phyloP scores from a whole-genome alignment of 2,329 filamentous ascomycete species.

The Fusarium tanahbumbuense region DNA sequence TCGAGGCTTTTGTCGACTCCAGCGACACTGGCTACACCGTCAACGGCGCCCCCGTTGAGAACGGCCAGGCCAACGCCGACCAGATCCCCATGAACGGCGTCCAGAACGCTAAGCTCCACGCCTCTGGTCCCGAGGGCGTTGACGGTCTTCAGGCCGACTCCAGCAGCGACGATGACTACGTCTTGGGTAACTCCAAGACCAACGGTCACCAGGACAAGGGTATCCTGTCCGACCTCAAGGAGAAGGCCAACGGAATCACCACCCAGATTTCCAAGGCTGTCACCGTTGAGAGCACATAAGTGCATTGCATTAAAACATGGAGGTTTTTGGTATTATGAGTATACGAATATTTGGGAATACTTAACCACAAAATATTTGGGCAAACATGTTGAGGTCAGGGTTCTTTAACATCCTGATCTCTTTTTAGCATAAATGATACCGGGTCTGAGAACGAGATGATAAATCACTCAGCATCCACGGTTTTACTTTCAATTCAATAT shows the following conservation, averaged over 20 bases:
- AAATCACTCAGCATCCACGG: conserved; percentile 37
- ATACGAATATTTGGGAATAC: conserved; percentile 2
- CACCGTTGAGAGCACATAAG: conserved; percentile 22
- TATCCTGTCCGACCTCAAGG: conserved; percentile 32
- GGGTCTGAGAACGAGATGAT: conserved; percentile 37
- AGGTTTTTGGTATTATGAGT: background rate
- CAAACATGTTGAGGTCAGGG: background rate
- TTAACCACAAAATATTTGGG: background rate
- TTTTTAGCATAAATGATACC: conserved; percentile 26
- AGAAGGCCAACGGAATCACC: conserved; percentile 21
- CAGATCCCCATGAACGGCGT: conserved; percentile 15
- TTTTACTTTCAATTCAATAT: conserved; percentile 26
- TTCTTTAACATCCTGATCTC: background rate
- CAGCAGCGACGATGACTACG: conserved; percentile 26
- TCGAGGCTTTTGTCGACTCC: conserved; percentile 76
- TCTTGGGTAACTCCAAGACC: conserved; percentile 11
- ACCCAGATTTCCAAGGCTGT: conserved; percentile 27
- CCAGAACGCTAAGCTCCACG: conserved; percentile 30
- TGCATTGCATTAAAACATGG: background rate
- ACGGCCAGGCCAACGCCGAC: conserved; percentile 8
- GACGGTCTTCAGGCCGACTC: conserved; percentile 33
- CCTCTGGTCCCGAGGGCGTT: conserved; percentile 34
- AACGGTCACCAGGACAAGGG: conserved; percentile 14
- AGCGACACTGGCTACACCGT: conserved; percentile 72
- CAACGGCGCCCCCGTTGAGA: conserved; percentile 45